Base-by-base conservation (phyloP, 805 yeast genomes). In the Metschnikowia kofuensis region DNA sequence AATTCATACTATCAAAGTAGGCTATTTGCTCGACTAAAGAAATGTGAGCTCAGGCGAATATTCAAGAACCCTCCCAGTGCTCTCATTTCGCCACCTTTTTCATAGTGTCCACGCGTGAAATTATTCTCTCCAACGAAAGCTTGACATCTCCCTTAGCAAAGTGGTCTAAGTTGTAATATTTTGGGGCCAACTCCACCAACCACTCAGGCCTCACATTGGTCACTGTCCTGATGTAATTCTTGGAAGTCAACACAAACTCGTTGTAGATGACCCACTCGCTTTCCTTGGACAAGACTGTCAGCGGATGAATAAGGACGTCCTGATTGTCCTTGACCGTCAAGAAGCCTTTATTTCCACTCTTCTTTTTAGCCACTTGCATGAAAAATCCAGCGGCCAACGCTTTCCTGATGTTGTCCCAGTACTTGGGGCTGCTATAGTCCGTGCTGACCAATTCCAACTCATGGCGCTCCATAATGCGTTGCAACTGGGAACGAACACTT, bases 351-450 rank as follows among this genome's bases (percentile, higher is more conserved):
- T 85, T 86, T 38, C 80, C 77, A n/a, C 87, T 80, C 72, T 82
- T 83, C 74, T 88, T 89, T 72, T 91, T 94, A 32, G 97, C 98
- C 47, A 88, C 96, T 73, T 94, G 99, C 98, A 94, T 91, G 75
- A 94, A 94, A 67, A 90, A 91, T 1, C 99, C 99, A n/a, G 89
- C 80, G 4, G 89, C 78, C 50, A 94, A 69, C 0, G 98, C 96
- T 66, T 86, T 87, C 49, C 96, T 78, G 55, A 94, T 84, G 60
- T 89, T 86, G 58, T 79, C 83, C 67, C 84, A 85, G 69, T 88
- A 90, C 38, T 65, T 63, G 44, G 79, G 80, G 53, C 77, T 74
- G 60, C 83, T 84, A 46, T 53, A 63, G 28, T 80, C 86, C 2
- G 89, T 84, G 42, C 89, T 80, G 50, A 79, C 76, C 47, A 94